phyloP scores from a whole-genome alignment of 2,329 filamentous ascomycete genomes.

The Colletotrichum scovillei region DNA sequence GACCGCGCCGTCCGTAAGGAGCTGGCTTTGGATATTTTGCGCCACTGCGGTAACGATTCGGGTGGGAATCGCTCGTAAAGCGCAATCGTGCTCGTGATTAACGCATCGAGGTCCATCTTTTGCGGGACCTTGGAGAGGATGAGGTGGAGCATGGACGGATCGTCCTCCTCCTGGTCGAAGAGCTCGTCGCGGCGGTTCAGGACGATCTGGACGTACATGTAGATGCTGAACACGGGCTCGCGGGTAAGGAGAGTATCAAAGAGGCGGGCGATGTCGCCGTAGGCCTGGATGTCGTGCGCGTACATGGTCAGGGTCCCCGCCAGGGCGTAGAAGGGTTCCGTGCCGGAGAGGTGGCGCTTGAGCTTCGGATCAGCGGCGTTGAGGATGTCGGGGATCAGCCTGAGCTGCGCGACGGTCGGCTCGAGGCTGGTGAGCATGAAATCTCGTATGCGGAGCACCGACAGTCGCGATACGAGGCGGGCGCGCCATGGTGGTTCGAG shows the following conservation, averaged over 20 bases:
- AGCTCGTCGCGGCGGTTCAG: slow-evolving; percentile 84
- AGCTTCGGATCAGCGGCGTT: slow-evolving; percentile 77
- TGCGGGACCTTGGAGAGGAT: slow-evolving; percentile 88
- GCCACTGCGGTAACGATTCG: slow-evolving; percentile 77
- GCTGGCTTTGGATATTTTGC: slow-evolving; percentile 77
- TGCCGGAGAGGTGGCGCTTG: slow-evolving; percentile 78
- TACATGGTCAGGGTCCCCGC: slow-evolving; percentile 96
- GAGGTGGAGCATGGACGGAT: slow-evolving; percentile 92
- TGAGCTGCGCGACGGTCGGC: slow-evolving; percentile 86
- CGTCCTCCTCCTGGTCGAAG: slow-evolving; percentile 81
- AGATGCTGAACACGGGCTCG: slow-evolving; percentile 89
- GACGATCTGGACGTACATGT: slow-evolving; percentile 91
- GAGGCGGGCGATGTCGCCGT: slow-evolving; percentile 86
- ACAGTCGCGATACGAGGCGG: slow-evolving; percentile 80
- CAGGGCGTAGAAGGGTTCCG: slow-evolving; percentile 91
- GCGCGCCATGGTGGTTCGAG: slow-evolving; percentile 71
- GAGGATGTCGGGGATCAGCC: slow-evolving; percentile 86
- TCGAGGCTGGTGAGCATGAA: slow-evolving; percentile 94
- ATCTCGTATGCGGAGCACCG: slow-evolving; percentile 89
- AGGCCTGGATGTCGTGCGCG: slow-evolving; percentile 93
- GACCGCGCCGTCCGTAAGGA: slow-evolving; percentile 85
- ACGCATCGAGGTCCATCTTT: slow-evolving; percentile 81
- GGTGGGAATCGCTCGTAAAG: slow-evolving; percentile 79
- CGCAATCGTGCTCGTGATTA: slow-evolving; percentile 74
- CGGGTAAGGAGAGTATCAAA: slow-evolving; percentile 92